Conservation (phyloP, 768 basidiomycete genomes). For the Pisolithus albus region DNA sequence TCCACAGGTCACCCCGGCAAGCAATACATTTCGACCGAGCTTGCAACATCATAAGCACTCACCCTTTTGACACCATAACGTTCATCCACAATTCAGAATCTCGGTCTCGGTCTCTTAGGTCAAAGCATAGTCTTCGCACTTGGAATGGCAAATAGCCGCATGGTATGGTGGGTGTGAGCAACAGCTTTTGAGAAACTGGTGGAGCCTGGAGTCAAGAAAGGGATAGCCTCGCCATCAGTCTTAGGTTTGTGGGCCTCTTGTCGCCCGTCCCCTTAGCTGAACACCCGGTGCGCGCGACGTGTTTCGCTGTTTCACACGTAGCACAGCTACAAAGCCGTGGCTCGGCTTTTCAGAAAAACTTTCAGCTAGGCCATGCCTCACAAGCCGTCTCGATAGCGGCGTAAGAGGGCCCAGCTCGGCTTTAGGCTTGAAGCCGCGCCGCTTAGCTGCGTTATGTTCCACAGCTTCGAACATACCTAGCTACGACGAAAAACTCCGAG, state of each 20-base stretch:
- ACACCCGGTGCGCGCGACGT: too few relatives aligned
- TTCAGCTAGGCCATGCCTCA: too few relatives aligned
- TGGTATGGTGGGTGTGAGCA: constrained; percentile 32
- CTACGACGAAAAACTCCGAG: too few relatives aligned
- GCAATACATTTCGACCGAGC: constrained; percentile 31
- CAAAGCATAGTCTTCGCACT: constrained; percentile 27
- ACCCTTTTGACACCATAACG: background rate
- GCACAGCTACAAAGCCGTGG: too few relatives aligned
- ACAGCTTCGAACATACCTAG: too few relatives aligned
- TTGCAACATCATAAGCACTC: constrained; percentile 27
- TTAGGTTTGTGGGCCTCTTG: constrained; percentile 17
- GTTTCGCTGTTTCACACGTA: too few relatives aligned
- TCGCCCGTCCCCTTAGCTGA: constrained; percentile 14
- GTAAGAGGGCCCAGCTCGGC: too few relatives aligned
- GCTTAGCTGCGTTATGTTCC: too few relatives aligned
- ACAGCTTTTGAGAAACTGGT: constrained; percentile 42
- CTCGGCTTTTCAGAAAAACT: too few relatives aligned
- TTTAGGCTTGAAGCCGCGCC: too few relatives aligned
- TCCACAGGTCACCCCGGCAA: too few relatives aligned
- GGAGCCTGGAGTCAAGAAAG: constrained; percentile 37
- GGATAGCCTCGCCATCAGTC: constrained; percentile 27
- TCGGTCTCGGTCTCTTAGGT: constrained; percentile 24
- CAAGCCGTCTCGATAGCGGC: too few relatives aligned
- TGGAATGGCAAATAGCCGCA: constrained; percentile 26
- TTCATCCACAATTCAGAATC: constrained; percentile 30